Evolutionary conservation across 768 basidiomycete species (phyloP).

Genomic region (Butyriboletus loyo): DNA sequence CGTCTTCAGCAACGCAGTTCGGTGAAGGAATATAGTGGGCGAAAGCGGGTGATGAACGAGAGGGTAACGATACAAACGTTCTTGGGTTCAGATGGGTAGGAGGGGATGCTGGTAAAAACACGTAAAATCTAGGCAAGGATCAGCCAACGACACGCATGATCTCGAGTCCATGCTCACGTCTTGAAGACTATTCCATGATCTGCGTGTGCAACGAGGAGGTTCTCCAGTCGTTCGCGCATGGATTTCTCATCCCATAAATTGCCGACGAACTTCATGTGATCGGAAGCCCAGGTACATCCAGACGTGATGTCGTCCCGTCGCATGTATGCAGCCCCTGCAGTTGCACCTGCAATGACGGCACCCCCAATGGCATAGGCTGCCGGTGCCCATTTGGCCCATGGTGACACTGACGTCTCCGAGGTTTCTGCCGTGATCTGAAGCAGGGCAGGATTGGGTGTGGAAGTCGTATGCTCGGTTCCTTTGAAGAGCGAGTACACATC

Average conservation of each 20-base stretch:
- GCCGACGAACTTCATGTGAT: slow-evolving; percentile 88
- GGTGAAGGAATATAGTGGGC: slow-evolving; percentile 59
- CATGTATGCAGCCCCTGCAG: slow-evolving; percentile 82
- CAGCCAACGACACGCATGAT: not conserved
- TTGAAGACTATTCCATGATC: slow-evolving; percentile 66
- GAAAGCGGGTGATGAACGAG: slow-evolving; percentile 42
- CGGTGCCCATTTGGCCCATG: slow-evolving; percentile 66
- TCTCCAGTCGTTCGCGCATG: slow-evolving; percentile 59
- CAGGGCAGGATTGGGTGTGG: slow-evolving; percentile 27
- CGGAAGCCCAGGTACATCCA: slow-evolving; percentile 72
- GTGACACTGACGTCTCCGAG: slow-evolving; percentile 22
- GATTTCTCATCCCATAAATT: slow-evolving; percentile 77
- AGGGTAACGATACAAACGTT: slow-evolving; percentile 79
- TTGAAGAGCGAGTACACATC: slow-evolving; percentile 57
- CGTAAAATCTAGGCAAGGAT: slow-evolving; percentile 63
- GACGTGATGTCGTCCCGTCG: slow-evolving; percentile 70
- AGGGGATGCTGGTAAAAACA: slow-evolving; percentile 67
- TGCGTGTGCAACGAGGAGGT: slow-evolving; percentile 57
- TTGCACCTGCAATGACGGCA: slow-evolving; percentile 74
- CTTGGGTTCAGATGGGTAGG: slow-evolving; percentile 53
- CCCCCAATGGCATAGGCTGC: slow-evolving; percentile 71
- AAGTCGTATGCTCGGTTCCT: slow-evolving; percentile 38
- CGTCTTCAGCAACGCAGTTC: slow-evolving; percentile 70
- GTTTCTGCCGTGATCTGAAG: slow-evolving; percentile 33
- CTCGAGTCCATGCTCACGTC: slow-evolving; percentile 47